A percentile compares a stretch with the other conserved stretches of the same genome.
Conservation (phyloP, 148 eudicot genomes). For the Talinum fruticosum region DNA sequence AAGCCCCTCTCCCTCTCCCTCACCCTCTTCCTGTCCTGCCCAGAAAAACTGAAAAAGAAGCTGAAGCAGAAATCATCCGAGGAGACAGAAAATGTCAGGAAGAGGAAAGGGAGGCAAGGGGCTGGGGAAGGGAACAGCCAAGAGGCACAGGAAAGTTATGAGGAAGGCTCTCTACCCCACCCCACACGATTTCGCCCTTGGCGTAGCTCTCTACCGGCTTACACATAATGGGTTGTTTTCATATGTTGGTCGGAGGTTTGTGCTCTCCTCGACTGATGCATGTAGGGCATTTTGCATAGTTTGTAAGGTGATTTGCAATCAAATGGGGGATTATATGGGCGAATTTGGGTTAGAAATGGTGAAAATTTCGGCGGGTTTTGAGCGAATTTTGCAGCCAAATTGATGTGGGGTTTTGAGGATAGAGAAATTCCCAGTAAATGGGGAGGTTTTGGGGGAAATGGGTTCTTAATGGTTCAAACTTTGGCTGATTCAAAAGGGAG, state of each 20-base stretch:
- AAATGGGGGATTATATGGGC: constrained; percentile 46
- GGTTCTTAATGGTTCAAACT: constrained; percentile 77
- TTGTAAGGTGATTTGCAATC: constrained; percentile 57
- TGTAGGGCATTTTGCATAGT: constrained; percentile 63
- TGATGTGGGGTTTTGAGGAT: constrained; percentile 82
- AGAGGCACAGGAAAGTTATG: constrained; percentile 29
- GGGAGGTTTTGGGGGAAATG: constrained; percentile 51
- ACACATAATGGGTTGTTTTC: constrained; percentile 55
- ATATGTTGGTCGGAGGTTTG: constrained; percentile 46
- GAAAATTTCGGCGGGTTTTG: constrained; percentile 56
- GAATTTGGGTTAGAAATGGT: constrained; percentile 47
- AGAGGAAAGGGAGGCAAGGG: constrained; percentile 36
- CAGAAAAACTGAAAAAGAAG: background rate
- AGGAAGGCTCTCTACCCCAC: constrained; percentile 38
- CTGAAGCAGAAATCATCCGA: background rate
- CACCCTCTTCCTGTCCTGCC: too few species aligned
- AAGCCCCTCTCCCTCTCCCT: background rate
- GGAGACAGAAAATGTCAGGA: constrained; percentile 26
- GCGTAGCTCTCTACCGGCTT: constrained; percentile 56
- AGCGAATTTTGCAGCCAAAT: constrained; percentile 62
- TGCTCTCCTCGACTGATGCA: constrained; percentile 37
- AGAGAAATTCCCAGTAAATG: constrained; percentile 45
- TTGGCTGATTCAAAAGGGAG: constrained; percentile 83
- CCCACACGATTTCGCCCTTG: constrained; percentile 53
- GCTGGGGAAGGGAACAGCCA: constrained; percentile 29